Evolutionary conservation across 139 green algal genomes (phyloP).

Genomic region (Micractinium sp.): DNA sequence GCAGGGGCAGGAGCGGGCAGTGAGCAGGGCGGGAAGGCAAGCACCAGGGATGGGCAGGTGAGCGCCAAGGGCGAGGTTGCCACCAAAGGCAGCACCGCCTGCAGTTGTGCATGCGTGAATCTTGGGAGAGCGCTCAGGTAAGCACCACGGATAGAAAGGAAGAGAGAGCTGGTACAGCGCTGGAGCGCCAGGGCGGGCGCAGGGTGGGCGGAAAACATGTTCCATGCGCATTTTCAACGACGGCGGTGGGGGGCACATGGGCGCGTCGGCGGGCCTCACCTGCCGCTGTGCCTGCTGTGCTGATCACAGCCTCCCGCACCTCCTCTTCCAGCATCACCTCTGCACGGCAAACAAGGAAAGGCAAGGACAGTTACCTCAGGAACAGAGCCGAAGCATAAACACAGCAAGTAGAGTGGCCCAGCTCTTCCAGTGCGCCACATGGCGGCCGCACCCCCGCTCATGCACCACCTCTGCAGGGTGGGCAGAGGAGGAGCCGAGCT

Average conservation of each 20-base stretch:
- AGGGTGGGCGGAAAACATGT: too few species aligned
- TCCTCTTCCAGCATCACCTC: conserved; percentile 81
- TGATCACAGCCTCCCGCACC: conserved; percentile 79
- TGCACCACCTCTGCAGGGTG: background rate
- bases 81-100: background rate
- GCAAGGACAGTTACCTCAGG: background rate
- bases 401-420: too few species aligned
- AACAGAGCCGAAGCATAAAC: background rate
- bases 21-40: background rate
- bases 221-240: background rate
- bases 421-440: too few species aligned
- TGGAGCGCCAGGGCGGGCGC: too few species aligned
- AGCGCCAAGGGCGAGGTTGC: background rate
- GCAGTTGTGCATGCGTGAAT: background rate
- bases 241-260: background rate
- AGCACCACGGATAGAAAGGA: background rate
- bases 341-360: background rate
- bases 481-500: too few species aligned
- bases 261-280: conserved; percentile 37
- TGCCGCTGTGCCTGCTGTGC: conserved; percentile 68
- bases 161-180: too few species aligned
- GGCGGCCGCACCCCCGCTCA: background rate
- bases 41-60: background rate
- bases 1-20: background rate
- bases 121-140: background rate